Evolutionary conservation across 2,329 filamentous ascomycete genomes (phyloP).

Genomic region (Thermoascus crustaceus): DNA sequence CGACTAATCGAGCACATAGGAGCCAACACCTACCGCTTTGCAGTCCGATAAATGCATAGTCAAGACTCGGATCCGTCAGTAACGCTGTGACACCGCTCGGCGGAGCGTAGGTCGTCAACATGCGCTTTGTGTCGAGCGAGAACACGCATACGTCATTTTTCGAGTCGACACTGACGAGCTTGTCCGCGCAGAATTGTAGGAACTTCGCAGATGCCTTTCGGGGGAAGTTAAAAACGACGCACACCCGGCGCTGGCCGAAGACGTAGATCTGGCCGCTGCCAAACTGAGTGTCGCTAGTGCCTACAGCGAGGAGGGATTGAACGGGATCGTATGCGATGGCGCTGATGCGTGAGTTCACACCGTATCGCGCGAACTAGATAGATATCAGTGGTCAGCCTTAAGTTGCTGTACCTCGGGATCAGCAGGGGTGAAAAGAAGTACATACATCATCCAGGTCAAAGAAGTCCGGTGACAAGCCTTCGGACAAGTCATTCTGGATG

Average conservation of each 20-base stretch:
- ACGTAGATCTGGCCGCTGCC: slow-evolving; percentile 83
- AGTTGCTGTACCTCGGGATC: slow-evolving; percentile 4
- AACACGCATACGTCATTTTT: slow-evolving; percentile 81
- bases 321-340: slow-evolving; percentile 86
- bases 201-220: slow-evolving; percentile 66
- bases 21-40: slow-evolving; percentile 50
- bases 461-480: slow-evolving; percentile 65
- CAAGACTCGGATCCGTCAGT: slow-evolving; percentile 78
- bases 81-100: slow-evolving; percentile 68
- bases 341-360: slow-evolving; percentile 68
- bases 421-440: slow-evolving; percentile 6
- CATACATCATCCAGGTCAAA: slow-evolving; percentile 74
- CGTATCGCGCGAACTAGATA: slow-evolving; percentile 59
- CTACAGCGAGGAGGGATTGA: slow-evolving; percentile 86
- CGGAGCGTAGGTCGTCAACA: slow-evolving; percentile 62
- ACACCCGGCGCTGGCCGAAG: slow-evolving; percentile 73
- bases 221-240: slow-evolving; percentile 62
- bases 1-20: neutral
- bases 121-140: slow-evolving; percentile 62
- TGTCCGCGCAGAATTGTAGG: slow-evolving; percentile 78
- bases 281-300: slow-evolving; percentile 79
- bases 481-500: slow-evolving; percentile 83
- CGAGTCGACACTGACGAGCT: slow-evolving; percentile 73
- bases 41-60: slow-evolving; percentile 83
- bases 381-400: slow-evolving; percentile 2